Percentiles rank a stretch among this genome's conserved stretches.
These are phyloP conservation scores for Fusarium concolor DNA, from an alignment of 2,329 filamentous ascomycete genomes.

Conservation along the genomic window DNA sequence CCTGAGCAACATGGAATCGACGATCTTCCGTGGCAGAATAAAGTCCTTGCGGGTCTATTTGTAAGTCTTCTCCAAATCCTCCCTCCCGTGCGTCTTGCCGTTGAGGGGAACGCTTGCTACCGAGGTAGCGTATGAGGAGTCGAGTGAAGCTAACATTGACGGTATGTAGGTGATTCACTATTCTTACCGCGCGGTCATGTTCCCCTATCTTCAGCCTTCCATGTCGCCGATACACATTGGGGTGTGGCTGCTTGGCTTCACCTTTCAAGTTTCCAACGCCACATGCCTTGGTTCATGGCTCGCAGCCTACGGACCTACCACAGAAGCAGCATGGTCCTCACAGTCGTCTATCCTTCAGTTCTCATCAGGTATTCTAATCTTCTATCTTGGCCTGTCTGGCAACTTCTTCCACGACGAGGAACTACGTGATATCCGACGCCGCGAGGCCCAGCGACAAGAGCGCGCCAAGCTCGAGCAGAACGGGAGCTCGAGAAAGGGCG, in stretches of 20 bases:
- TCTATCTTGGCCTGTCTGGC: constrained; percentile 78
- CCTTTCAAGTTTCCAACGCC: constrained; percentile 86
- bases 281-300: constrained; percentile 83
- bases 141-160: constrained; percentile 4
- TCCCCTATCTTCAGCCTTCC: constrained; percentile 85
- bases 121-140: constrained; percentile 20
- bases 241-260: constrained; percentile 72
- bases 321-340: constrained; percentile 61
- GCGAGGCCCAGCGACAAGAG: constrained; percentile 70
- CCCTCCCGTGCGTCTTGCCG: constrained; percentile 24
- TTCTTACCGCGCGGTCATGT: constrained; percentile 85
- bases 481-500: constrained; percentile 15
- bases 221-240: constrained; percentile 88
- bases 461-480: constrained; percentile 50
- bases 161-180: constrained; percentile 79
- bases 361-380: constrained; percentile 76
- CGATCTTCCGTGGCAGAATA: constrained; percentile 80
- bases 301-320: constrained; percentile 80
- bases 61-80: constrained; percentile 50
- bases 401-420: constrained; percentile 94
- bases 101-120: constrained; percentile 22
- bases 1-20: constrained; percentile 67
- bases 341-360: constrained; percentile 61
- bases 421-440: constrained; percentile 84
- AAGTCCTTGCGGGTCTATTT: constrained; percentile 77